Percentiles rank a stretch among this genome's conserved stretches.
phyloP scores from a whole-genome alignment of 768 basidiomycete genomes.

The Leccinellum luteum region DNA sequence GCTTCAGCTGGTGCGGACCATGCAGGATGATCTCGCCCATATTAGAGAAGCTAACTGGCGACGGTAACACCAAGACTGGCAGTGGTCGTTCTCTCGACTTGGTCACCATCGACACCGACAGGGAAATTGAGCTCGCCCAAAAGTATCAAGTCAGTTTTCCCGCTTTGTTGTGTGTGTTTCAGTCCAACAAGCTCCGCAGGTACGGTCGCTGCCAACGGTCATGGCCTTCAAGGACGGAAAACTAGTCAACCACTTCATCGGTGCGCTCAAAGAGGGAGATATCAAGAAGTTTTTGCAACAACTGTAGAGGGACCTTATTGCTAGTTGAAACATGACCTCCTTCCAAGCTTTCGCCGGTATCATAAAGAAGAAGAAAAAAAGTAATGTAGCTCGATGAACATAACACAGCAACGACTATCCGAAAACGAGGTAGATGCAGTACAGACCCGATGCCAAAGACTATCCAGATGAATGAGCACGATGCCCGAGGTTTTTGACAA shows the following conservation, averaged over 20 bases:
- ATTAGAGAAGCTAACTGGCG: constrained; percentile 55
- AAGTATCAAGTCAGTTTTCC: constrained; percentile 42
- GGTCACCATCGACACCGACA: constrained; percentile 66
- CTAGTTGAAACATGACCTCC: not conserved
- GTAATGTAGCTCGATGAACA: constrained; percentile 10
- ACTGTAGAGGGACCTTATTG: constrained; percentile 23
- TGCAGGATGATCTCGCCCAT: constrained; percentile 73
- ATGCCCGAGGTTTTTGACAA: not conserved
- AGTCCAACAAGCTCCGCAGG: constrained; percentile 37
- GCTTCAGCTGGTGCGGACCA: constrained; percentile 71
- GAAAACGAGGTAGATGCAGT: constrained; percentile 10
- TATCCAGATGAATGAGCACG: not conserved
- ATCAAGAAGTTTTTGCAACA: constrained; percentile 46
- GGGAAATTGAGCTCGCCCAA: constrained; percentile 47
- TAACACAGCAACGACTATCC: constrained; percentile 6
- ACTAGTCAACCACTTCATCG: constrained; percentile 58
- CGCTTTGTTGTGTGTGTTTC: not conserved
- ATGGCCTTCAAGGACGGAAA: constrained; percentile 70
- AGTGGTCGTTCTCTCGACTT: constrained; percentile 63
- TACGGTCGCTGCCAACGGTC: constrained; percentile 77
- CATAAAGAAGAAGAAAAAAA: constrained; percentile 6
- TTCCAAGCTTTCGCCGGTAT: constrained; percentile 8
- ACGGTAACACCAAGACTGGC: constrained; percentile 44
- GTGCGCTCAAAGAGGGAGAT: constrained; percentile 46
- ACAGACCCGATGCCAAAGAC: constrained; percentile 11